Evolutionary conservation across 371 early-diverging fungal species (phyloP), one percentile per base, ranked within the genome.

Genomic region (Quaeritorhiza haematococci): DNA sequence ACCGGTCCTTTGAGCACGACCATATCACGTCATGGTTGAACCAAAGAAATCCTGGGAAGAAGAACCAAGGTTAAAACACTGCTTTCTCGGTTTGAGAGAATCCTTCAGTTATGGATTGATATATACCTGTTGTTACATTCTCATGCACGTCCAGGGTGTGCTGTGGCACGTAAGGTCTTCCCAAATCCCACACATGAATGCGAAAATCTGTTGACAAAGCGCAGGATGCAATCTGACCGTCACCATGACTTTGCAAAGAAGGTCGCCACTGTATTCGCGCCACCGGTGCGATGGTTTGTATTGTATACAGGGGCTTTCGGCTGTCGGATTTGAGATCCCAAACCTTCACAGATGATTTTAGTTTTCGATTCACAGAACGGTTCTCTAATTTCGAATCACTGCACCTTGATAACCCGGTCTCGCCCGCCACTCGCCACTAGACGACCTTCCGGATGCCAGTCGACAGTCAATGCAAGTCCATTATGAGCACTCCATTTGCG

Each of bases 181-280:
- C 71, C 0, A 89, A 67, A 74, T 92, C 90, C 88, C 88, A 91
- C 0, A 90, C 66, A 50, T 85, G 83, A 21, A 92, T 80, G 7
- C 84, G 69, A 35, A 71, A 68, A 57, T 91, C 92, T 1, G 79
- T 80, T 15, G 71, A 57, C 44, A 91, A 59, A 0, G 87, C 77
- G 49, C 88, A 86, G 0, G 87, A 86, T 0, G 94, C 89, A 27
- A 92, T 80, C 49, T 90, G 77, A 6, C 33, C 10, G 52, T 41
- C 7, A 33, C 33, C 29, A 28, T 30, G 33, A 23, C 17, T n/a
- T 33, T 10, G 6, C 27, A 15, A 5, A 15, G 19, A 6, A 1
- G 94, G 94, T 29, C 91, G 75, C 92, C 92, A 93, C 41, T 82
- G 77, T 1, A 92, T 79, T 21, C 87, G 79, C 7, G 89, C 73